These are phyloP conservation scores for Elsinoe fawcettii DNA, from an alignment of 2,329 filamentous ascomycete genomes.

Conservation along the genomic window DNA sequence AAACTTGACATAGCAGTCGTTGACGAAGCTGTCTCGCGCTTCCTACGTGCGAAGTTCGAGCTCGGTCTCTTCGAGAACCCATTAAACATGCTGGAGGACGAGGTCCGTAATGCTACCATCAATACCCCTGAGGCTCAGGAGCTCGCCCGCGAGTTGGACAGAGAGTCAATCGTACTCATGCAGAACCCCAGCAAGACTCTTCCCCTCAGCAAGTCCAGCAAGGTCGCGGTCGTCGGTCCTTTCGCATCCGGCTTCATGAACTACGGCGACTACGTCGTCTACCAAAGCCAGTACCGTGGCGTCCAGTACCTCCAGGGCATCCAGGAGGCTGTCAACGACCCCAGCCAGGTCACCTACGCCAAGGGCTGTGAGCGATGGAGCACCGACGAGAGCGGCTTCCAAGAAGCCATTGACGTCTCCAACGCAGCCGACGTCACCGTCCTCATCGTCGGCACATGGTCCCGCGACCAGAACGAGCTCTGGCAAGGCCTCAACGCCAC, in stretches of 20 bases:
- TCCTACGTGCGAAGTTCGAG: conserved; percentile 60
- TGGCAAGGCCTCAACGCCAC: conserved; percentile 66
- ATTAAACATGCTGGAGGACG: conserved; percentile 50
- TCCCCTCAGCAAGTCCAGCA: conserved; percentile 56
- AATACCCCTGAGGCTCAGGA: conserved; percentile 53
- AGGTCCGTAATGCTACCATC: conserved; percentile 51
- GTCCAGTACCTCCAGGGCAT: conserved; percentile 65
- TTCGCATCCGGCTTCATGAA: conserved; percentile 68
- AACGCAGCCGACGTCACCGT: conserved; percentile 62
- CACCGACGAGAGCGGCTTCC: conserved; percentile 58
- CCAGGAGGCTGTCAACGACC: conserved; percentile 46
- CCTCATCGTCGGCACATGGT: conserved; percentile 69
- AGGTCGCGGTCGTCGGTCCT: conserved; percentile 64
- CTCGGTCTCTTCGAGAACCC: conserved; percentile 65
- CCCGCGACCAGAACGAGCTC: conserved; percentile 62
- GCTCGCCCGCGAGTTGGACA: conserved; percentile 57
- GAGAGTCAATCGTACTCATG: conserved; percentile 63
- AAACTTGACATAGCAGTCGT: conserved; percentile 53
- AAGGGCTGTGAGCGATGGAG: conserved; percentile 68
- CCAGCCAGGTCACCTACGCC: conserved; percentile 56
- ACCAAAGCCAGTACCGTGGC: conserved; percentile 54
- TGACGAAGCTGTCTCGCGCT: conserved; percentile 58
- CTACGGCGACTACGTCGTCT: conserved; percentile 68
- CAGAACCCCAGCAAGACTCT: conserved; percentile 62
- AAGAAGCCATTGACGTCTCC: conserved; percentile 58